These are phyloP conservation scores for Miscanthus lutarioriparius DNA, from an alignment of 176 grass and related monocot genomes.

Conservation along the genomic window DNA sequence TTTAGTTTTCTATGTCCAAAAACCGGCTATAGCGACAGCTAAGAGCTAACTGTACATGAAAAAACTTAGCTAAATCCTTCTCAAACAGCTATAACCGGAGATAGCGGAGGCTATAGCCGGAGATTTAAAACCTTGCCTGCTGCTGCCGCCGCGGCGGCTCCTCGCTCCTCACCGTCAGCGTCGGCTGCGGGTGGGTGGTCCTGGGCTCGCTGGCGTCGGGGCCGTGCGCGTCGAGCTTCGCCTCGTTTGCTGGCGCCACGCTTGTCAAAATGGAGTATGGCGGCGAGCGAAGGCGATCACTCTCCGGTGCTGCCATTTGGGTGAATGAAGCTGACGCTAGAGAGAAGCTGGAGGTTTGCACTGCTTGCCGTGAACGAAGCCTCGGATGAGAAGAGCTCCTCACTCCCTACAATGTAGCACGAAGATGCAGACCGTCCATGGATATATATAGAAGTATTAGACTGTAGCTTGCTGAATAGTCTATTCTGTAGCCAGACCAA, in stretches of 20 bases:
- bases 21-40: no score
- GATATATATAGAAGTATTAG: no score
- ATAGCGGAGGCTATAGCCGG: no score
- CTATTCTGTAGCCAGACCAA: no score
- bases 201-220: neutral
- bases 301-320: neutral
- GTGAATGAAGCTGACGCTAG: neutral
- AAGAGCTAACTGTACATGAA: no score
- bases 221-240: constrained; percentile 17
- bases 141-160: constrained; percentile 1
- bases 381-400: neutral
- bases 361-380: neutral
- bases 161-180: constrained; percentile 8
- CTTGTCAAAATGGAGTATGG: constrained; percentile 35
- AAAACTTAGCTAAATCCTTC: no score
- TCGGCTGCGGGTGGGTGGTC: constrained; percentile 32
- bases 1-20: no score
- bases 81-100: no score
- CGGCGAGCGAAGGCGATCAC: neutral
- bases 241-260: constrained; percentile 22
- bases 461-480: no score
- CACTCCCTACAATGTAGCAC: neutral
- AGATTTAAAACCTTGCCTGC: no score
- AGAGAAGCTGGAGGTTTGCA: neutral
- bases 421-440: neutral